Base-by-base conservation (phyloP, 2,329 filamentous ascomycete species). In the Neonectria ditissima region DNA sequence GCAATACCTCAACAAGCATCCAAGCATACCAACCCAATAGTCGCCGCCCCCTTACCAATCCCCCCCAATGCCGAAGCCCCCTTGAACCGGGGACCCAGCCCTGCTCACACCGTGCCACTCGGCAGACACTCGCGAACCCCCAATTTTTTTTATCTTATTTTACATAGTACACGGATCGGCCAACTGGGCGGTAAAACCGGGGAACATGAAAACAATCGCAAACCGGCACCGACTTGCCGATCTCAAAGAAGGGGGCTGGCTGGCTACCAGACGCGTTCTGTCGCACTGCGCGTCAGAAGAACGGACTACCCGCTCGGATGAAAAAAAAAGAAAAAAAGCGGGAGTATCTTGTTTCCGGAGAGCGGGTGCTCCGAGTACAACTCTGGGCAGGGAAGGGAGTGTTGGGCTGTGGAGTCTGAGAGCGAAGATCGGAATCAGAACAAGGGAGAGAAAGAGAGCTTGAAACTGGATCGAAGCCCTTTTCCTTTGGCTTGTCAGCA, bases 261-360 rank as follows among this genome's bases (percentile, higher is more conserved):
- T n/a, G 54, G 47, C 26, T 51, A 16, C 34, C 55, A 45, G 48
- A 16, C 8, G 22, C 28, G 52, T 41, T 41, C 41, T 59, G 56
- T 24, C 41, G 41, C 56, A 39, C 56, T 39, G 20, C 34, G 39
- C 43, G 56, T 53, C 28, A 37, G 48, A 59, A 59, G 56, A 14
- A 51, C 20, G 41, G 41, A 30, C 48, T 47, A 51, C 50, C 30
- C 50, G 34, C 50, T 32, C 47, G 47, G 47, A 32, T 50, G n/a
- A 6, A 20, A 34, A 20, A 32, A n/a, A 26, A 28, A 28, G 47
- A 50, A 11, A 6, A 20, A 34, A 20, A 32, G 28, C 47, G 47
- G 47, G 47, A 50, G 47, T 28, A 52, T 34, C 32, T 37, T 52
- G 53, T 55, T 50, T 60, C 59, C 59, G 59, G 54, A 57, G 55